Base-by-base conservation (phyloP, 78 protist genomes). In the Ministeria vibrans region DNA sequence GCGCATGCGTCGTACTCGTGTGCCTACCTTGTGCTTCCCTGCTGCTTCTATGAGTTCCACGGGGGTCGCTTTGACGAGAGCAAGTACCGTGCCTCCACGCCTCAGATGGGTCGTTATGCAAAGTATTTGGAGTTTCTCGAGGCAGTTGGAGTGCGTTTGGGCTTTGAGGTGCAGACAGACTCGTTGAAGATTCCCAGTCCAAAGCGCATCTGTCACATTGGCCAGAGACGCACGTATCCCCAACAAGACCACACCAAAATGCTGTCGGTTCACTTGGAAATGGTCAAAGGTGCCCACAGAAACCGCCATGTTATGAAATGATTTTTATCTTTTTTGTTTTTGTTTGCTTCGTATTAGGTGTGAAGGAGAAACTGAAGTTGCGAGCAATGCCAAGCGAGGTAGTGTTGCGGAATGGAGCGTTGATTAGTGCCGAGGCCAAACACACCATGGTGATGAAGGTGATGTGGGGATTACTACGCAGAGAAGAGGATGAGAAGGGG, bases 41-140 rank as follows among this genome's bases (percentile, higher is more conserved):
- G 93, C 77, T 90, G 93, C 59, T 80, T 83, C 80, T 86, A 44
- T 36, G 86, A 86, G 62, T 83, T 90, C 7, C 22, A 20, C 34
- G 66, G 77, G 1, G 46, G 59, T 1, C 44, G 49, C 74, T 89
- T 82, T 39, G 27, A 43, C 20, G 51, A 43, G 9, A 80, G 46
- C 43, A 84, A 53, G 55, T 39, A 15, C 55, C 15, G n/a, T 49
- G n/a, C 55, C 55, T 9, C 55, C 55, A 63, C 13, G 42, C 5
- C 23, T 3, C 73, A 38, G 27, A 2, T 43, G 34, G 49, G 75
- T 0, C 38, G 6, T 5, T 61, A 75, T 27, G 11, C 15, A 39
- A 2, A 25, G 41, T 88, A 88, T 75, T 74, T 88, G 32, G 75
- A 81, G n/a, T 88, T 70, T 38, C 75, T 88, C 34, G 85, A 64